These are phyloP conservation scores for Dillenia turbinata DNA, from an alignment of 164 flowering plant genomes.

Conservation along the genomic window DNA sequence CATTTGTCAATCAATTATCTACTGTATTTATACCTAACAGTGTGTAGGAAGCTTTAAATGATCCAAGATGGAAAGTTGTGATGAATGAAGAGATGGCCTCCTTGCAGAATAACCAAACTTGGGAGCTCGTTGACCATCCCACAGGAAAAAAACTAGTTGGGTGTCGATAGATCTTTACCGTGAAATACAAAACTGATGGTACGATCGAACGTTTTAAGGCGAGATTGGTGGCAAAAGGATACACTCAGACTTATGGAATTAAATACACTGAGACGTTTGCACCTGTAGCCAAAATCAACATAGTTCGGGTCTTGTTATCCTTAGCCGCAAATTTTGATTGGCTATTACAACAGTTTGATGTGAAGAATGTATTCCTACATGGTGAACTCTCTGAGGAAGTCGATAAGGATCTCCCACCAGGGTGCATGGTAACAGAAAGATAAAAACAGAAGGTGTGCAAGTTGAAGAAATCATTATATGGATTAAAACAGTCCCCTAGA, in stretches of 20 bases:
- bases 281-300: not conserved
- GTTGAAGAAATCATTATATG: not conserved
- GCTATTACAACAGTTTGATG: no score
- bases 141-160: conserved; percentile 1
- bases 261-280: not conserved
- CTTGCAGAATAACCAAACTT: conserved; percentile 4
- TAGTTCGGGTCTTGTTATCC: not conserved
- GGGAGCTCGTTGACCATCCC: not conserved
- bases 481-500: not conserved
- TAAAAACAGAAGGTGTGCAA: not conserved
- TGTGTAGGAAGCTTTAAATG: not conserved
- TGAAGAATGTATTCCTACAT: no score
- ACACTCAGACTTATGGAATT: not conserved
- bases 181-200: conserved; percentile 5
- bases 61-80: not conserved
- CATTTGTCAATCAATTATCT: not conserved
- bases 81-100: conserved; percentile 6
- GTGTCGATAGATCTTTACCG: not conserved
- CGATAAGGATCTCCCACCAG: no score
- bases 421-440: not conserved
- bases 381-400: no score
- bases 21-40: not conserved
- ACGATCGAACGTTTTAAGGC: not conserved
- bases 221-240: not conserved
- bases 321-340: not conserved